A percentile compares a stretch with the other conserved stretches of the same genome.
Evolutionary conservation across 495 filamentous ascomycete species (phyloP).

Genomic region (Penicillium bialowiezense): DNA sequence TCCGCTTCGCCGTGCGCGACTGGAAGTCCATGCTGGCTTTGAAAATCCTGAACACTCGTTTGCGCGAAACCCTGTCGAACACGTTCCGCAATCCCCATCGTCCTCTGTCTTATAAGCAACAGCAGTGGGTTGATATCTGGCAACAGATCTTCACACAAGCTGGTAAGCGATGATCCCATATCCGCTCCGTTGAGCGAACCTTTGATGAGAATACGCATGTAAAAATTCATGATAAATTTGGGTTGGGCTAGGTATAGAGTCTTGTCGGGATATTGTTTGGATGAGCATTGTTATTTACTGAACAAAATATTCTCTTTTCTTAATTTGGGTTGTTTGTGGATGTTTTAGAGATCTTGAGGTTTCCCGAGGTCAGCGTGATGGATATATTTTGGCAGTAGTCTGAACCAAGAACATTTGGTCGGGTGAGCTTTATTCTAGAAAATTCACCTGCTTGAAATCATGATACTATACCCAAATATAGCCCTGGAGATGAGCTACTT

Average conservation of each 20-base stretch:
- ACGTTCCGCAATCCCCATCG: conserved; percentile 73
- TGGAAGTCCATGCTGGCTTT: conserved; percentile 89
- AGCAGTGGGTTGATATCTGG: conserved; percentile 75
- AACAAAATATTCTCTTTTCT: not conserved
- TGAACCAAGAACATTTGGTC: no score
- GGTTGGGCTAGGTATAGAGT: conserved; percentile 2
- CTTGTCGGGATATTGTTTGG: conserved; percentile 2
- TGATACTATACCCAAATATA: no score
- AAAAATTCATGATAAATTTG: conserved; percentile 9
- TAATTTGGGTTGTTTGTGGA: no score
- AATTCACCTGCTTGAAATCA: no score
- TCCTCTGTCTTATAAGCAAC: conserved; percentile 58
- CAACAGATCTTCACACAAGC: conserved; percentile 40
- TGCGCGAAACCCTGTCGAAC: conserved; percentile 68
- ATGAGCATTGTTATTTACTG: not conserved
- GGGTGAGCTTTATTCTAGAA: no score
- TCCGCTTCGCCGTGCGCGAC: conserved; percentile 82
- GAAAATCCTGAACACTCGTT: conserved; percentile 66
- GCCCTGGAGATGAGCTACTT: no score
- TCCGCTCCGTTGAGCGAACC: not conserved
- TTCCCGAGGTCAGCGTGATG: no score
- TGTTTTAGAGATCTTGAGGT: no score
- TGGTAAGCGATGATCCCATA: conserved; percentile 24
- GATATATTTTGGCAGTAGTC: no score
- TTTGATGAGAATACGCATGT: conserved; percentile 12